phyloP scores from a whole-genome alignment of 116 monocot genomes.

The Zostera marina region DNA sequence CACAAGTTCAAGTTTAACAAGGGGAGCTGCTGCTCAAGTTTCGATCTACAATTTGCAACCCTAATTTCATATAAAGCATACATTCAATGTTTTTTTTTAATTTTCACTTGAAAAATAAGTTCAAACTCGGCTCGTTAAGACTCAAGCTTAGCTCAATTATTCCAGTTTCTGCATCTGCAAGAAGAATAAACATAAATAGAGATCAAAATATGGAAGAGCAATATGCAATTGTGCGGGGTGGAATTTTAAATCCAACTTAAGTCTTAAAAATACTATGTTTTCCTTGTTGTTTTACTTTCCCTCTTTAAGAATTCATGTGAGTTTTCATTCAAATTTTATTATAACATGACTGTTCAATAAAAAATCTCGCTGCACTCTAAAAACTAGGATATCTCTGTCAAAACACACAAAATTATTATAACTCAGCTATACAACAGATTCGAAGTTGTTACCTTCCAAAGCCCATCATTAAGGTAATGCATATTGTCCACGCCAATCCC shows the following conservation, averaged over 20 bases:
- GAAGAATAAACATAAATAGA: not conserved
- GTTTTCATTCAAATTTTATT: too few species aligned
- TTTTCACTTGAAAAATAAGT: too few species aligned
- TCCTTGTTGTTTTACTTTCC: too few species aligned
- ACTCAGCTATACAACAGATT: not conserved
- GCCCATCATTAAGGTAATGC: conserved; percentile 97
- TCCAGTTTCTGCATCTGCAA: conserved; percentile 15
- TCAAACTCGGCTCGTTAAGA: too few species aligned
- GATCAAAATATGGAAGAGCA: not conserved
- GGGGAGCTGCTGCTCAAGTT: too few species aligned
- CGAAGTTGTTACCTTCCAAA: conserved; percentile 65
- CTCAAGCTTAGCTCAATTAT: not conserved
- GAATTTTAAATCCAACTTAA: not conserved
- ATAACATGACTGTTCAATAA: too few species aligned
- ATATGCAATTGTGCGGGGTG: not conserved
- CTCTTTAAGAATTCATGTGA: too few species aligned
- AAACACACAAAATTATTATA: not conserved
- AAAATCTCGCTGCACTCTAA: not conserved
- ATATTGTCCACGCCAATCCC: conserved; percentile 98
- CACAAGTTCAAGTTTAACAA: too few species aligned
- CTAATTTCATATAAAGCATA: too few species aligned
- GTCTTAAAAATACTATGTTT: too few species aligned
- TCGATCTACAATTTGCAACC: too few species aligned
- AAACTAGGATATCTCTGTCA: not conserved
- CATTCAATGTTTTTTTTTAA: too few species aligned